Conservation (phyloP, 495 filamentous ascomycete genomes). For the Penicillium taxi region DNA sequence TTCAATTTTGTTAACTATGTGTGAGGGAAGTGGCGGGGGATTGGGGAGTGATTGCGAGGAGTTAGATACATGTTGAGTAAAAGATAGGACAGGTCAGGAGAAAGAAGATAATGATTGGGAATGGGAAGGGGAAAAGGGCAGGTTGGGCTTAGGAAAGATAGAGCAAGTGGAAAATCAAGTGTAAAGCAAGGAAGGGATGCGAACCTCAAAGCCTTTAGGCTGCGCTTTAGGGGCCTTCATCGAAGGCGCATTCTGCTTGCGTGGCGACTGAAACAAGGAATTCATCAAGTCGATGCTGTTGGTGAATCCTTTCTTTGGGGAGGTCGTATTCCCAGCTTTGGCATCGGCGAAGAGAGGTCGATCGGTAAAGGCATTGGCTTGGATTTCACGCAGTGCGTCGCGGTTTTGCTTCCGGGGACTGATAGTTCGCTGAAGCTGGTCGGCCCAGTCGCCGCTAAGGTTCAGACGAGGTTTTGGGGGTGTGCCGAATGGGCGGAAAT, state of each 20-base stretch:
- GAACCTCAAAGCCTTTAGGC: slow-evolving; percentile 65
- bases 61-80: slow-evolving; percentile 19
- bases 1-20: slow-evolving; percentile 25
- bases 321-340: slow-evolving; percentile 21
- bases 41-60: slow-evolving; percentile 5
- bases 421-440: slow-evolving; percentile 84
- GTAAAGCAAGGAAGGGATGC: slow-evolving; percentile 42
- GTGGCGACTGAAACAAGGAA: slow-evolving; percentile 61
- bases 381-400: slow-evolving; percentile 51
- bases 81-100: background rate
- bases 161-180: slow-evolving; percentile 9
- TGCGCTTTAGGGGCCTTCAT: slow-evolving; percentile 37
- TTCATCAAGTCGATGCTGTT: slow-evolving; percentile 89
- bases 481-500: slow-evolving; percentile 42
- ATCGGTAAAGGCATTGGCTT: slow-evolving; percentile 46
- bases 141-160: background rate
- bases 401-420: slow-evolving; percentile 85
- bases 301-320: slow-evolving; percentile 53
- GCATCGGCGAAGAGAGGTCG: slow-evolving; percentile 27
- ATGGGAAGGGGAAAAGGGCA: slow-evolving; percentile 2
- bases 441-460: slow-evolving; percentile 68
- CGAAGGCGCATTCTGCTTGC: slow-evolving; percentile 28
- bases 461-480: slow-evolving; percentile 53
- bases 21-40: slow-evolving; percentile 4
- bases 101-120: background rate